Percentiles rank a stretch among this genome's conserved stretches.
phyloP scores from a whole-genome alignment of 805 yeast species.

The Starmerella vitae region DNA sequence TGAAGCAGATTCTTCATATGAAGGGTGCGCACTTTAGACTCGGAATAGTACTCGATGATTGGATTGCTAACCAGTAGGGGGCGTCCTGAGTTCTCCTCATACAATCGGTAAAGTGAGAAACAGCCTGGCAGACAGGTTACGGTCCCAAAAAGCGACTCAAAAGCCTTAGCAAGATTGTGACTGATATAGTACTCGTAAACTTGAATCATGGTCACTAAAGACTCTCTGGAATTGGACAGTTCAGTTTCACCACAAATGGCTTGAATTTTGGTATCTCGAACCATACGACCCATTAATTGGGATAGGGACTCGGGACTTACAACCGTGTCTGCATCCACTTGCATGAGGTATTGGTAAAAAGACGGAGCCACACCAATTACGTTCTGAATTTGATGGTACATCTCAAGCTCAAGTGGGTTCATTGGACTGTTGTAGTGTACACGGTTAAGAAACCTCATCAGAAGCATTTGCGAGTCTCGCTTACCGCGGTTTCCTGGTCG shows the following conservation, averaged over 20 bases:
- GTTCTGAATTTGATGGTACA: slow-evolving; percentile 42
- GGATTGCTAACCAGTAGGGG: slow-evolving; percentile 50
- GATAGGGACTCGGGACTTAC: slow-evolving; percentile 42
- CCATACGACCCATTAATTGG: slow-evolving; percentile 44
- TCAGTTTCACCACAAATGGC: slow-evolving; percentile 53
- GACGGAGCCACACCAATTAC: slow-evolving; percentile 47
- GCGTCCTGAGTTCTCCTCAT: slow-evolving; percentile 41
- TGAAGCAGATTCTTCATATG: slow-evolving; percentile 48
- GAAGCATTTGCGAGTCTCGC: slow-evolving; percentile 48
- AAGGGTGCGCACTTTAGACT: slow-evolving; percentile 43
- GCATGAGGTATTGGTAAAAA: slow-evolving; percentile 40
- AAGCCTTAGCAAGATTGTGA: slow-evolving; percentile 50
- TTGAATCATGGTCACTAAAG: slow-evolving; percentile 48
- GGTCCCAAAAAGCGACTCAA: slow-evolving; percentile 48
- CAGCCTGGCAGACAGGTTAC: slow-evolving; percentile 58
- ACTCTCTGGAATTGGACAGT: slow-evolving; percentile 37
- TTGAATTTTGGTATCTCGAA: slow-evolving; percentile 41
- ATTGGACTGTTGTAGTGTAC: slow-evolving; percentile 48
- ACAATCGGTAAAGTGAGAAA: slow-evolving; percentile 45
- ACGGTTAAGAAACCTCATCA: slow-evolving; percentile 48
- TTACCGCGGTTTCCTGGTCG: slow-evolving; percentile 54
- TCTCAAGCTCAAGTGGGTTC: slow-evolving; percentile 44
- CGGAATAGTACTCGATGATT: slow-evolving; percentile 42
- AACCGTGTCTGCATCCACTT: slow-evolving; percentile 54
- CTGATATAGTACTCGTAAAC: slow-evolving; percentile 53